A percentile compares a stretch with the other conserved stretches of the same genome.
phyloP scores from a whole-genome alignment of 257 asterid genomes.

The Gynochthodes officinalis region DNA sequence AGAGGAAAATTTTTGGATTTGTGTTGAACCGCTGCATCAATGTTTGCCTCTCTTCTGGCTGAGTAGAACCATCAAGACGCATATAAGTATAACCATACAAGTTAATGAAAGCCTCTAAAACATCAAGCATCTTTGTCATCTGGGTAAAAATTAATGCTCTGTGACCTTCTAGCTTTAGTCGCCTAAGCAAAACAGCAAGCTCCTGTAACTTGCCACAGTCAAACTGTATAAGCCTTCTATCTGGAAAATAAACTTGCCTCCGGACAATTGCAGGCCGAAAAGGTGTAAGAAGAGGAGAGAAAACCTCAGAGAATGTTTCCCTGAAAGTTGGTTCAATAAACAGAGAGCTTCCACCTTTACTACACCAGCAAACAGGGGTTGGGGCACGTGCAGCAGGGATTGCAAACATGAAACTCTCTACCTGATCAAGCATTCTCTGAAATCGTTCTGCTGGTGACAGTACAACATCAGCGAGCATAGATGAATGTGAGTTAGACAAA shows the following conservation, averaged over 20 bases:
- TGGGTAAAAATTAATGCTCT: conserved; percentile 97
- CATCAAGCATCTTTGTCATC: conserved; percentile 99
- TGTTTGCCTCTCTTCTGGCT: conserved; percentile 95
- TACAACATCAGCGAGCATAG: conserved; percentile 72
- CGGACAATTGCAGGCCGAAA: conserved; percentile 95
- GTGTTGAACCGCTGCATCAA: conserved; percentile 98
- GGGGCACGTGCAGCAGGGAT: conserved; percentile 99
- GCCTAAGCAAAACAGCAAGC: conserved; percentile 84
- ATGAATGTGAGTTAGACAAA: conserved; percentile 51
- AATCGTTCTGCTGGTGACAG: conserved; percentile 88
- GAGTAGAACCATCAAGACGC: conserved; percentile 99
- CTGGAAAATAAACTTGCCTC: conserved; percentile 97
- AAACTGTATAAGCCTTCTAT: conserved; percentile 93
- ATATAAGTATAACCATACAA: conserved; percentile 95
- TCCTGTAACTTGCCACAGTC: conserved; percentile 99
- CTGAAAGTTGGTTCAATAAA: conserved; percentile 53
- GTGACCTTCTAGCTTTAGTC: conserved; percentile 89
- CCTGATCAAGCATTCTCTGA: conserved; percentile 59
- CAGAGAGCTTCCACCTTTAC: conserved; percentile 64
- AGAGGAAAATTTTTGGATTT: conserved; percentile 82
- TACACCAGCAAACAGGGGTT: conserved; percentile 89
- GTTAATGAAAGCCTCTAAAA: conserved; percentile 93
- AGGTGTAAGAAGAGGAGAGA: conserved; percentile 77
- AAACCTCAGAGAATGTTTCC: conserved; percentile 54
- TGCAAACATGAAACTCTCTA: conserved; percentile 95